Evolutionary conservation across 1,139 yeast genomes (phyloP).

Genomic region (Spathaspora sp.): DNA sequence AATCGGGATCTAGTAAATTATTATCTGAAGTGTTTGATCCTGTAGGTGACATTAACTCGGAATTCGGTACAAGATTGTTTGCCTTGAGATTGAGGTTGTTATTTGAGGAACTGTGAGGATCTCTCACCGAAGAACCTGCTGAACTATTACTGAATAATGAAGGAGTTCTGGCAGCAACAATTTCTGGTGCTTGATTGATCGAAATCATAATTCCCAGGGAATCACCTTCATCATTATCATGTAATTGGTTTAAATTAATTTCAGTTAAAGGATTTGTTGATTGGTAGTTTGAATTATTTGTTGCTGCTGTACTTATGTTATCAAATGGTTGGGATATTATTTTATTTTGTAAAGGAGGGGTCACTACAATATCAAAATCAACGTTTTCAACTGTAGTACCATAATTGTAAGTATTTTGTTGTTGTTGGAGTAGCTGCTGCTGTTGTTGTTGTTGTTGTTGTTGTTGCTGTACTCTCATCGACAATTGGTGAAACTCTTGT

Average conservation of each 20-base stretch:
- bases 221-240: conserved; percentile 18
- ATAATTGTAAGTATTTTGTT: conserved; percentile 5
- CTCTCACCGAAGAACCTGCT: conserved; percentile 29
- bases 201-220: conserved; percentile 24
- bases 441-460: conserved; percentile 6
- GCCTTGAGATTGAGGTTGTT: conserved; percentile 6
- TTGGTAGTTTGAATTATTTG: conserved; percentile 9
- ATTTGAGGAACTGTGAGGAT: conserved; percentile 20
- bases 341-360: conserved; percentile 10
- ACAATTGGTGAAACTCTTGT: conserved; percentile 5
- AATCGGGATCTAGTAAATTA: conserved; percentile 34
- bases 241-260: conserved; percentile 19
- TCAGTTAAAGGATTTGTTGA: conserved; percentile 26
- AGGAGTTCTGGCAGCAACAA: conserved; percentile 39
- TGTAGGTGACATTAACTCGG: conserved; percentile 16
- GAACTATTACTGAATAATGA: conserved; percentile 45
- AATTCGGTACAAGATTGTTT: conserved; percentile 18
- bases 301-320: conserved; percentile 10
- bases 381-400: conserved; percentile 9
- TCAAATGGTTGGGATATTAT: conserved; percentile 11
- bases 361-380: conserved; percentile 14
- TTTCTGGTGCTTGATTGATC: conserved; percentile 36
- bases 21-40: conserved; percentile 7
- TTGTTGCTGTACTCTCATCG: conserved; percentile 1
- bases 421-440: conserved; percentile 5